Percentiles rank a stretch among this genome's conserved stretches.
Conservation (phyloP, 371 early-diverging fungal species). For the Mortierella sp. region DNA sequence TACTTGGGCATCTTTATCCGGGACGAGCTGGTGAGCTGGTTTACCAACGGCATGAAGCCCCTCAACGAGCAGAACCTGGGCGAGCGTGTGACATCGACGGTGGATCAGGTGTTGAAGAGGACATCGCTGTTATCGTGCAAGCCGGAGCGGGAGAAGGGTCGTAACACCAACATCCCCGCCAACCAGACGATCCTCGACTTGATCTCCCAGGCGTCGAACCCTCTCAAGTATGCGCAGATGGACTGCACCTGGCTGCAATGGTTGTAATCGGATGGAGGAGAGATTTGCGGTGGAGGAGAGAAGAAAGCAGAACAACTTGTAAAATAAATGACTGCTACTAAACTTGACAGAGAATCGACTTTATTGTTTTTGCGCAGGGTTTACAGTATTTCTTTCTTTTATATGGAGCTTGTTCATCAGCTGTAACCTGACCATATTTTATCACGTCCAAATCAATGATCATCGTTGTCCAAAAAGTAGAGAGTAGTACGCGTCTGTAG, state of each 20-base stretch:
- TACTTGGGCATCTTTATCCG: slow-evolving; percentile 89
- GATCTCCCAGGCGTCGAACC: slow-evolving; percentile 91
- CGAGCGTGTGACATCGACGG: slow-evolving; percentile 75
- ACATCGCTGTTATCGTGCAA: slow-evolving; percentile 82
- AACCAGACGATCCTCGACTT: slow-evolving; percentile 89
- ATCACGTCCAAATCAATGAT: too few species aligned
- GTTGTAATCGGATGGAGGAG: slow-evolving; percentile 65
- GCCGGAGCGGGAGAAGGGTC: slow-evolving; percentile 79
- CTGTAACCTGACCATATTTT: too few species aligned
- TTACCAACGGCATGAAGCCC: slow-evolving; percentile 69
- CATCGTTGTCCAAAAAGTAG: too few species aligned
- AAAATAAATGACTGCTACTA: too few species aligned
- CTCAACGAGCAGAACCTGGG: slow-evolving; percentile 75
- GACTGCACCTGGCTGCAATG: slow-evolving; percentile 90
- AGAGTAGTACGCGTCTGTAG: too few species aligned
- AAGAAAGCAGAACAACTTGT: neutral
- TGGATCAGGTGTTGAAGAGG: slow-evolving; percentile 78
- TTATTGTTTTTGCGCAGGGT: too few species aligned
- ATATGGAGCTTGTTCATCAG: too few species aligned
- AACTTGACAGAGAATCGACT: too few species aligned
- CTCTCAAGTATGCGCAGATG: slow-evolving; percentile 94
- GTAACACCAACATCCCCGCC: slow-evolving; percentile 66
- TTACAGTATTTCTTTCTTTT: too few species aligned
- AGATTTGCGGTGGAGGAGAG: neutral
- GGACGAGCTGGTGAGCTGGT: slow-evolving; percentile 91